phyloP scores from a whole-genome alignment of 176 grass and related monocot genomes.

The Zoysia pacifica region DNA sequence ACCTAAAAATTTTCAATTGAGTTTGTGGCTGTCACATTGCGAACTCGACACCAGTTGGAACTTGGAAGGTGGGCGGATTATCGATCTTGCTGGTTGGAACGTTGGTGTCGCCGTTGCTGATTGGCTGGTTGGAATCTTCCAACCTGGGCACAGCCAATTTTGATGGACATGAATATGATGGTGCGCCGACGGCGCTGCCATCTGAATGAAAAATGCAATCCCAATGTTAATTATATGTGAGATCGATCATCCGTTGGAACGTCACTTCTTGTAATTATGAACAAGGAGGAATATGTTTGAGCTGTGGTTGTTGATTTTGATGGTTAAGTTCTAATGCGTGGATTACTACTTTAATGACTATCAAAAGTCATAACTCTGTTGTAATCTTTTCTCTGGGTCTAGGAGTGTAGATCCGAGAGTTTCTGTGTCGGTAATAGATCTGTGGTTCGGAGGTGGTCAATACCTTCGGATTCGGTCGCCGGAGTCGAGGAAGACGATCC shows the following conservation, averaged over 20 bases:
- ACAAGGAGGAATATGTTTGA: background rate
- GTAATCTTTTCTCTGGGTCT: too few species aligned
- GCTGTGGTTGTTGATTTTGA: background rate
- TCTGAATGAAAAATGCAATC: background rate
- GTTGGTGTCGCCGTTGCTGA: conserved; percentile 11
- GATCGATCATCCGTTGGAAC: background rate
- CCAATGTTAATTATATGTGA: background rate
- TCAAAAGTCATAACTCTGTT: too few species aligned
- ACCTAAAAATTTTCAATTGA: background rate
- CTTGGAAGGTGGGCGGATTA: conserved; percentile 11
- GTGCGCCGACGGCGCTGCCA: background rate
- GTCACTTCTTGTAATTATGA: background rate
- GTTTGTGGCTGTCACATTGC: conserved; percentile 43
- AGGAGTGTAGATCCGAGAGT: too few species aligned
- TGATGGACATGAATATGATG: background rate
- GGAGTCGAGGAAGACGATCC: too few species aligned
- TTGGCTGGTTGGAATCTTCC: conserved; percentile 45
- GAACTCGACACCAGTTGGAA: conserved; percentile 7
- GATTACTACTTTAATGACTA: background rate
- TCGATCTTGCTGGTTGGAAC: conserved; percentile 35
- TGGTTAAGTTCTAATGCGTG: background rate
- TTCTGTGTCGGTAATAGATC: too few species aligned
- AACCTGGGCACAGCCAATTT: conserved; percentile 46
- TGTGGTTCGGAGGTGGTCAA: too few species aligned
- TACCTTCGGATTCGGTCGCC: too few species aligned